Evolutionary conservation across 2,329 filamentous ascomycete species (phyloP), one percentile per base, ranked within the genome.

Genomic region (Monilinia fructigena): DNA sequence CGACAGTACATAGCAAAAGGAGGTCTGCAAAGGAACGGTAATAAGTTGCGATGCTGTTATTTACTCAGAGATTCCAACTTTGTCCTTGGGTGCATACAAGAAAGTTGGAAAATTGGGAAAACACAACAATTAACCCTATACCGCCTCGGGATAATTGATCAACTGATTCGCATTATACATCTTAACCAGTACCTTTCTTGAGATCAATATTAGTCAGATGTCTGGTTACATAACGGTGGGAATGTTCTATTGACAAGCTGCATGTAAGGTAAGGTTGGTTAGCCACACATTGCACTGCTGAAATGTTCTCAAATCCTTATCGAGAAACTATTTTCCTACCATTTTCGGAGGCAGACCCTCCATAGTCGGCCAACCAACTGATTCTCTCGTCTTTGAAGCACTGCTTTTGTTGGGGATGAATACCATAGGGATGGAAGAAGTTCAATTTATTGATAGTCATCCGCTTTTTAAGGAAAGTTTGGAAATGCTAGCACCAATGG

Each of bases 401-500:
- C 38, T 12, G 28, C n/a, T 52, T 31, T 18, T 26, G 26, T 50
- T 14, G 8, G 45, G 14, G 20, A 14, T 14, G 7, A 50, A 23
- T 14, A 1, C 10, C 31, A 18, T 23, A 26, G 28, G 2, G 14
- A 20, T 52, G 48, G 23, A 38, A 38, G 1, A 38, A 20, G 50
- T 35, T 20, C 20, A 20, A 8, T 50, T 11, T 38, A 16, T 48
- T 23, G 14, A 20, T 14, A 26, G 5, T 23, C 6, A 18, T 61
- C 38, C 58, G 10, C 4, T 18, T 35, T 18, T 35, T 2, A 38
- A 48, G 7, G 12, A 60, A 40, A 4, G 45, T 20, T 20, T 50
- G n/a, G 31, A 50, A 50, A 52, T 50, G n/a, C 45, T 61, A 31
- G 45, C 58, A 50, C 58, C 58, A 61, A 61, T 38, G 2, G 3